Evolutionary conservation across 2,329 filamentous ascomycete genomes (phyloP), one percentile per base, ranked within the genome.

Genomic region (Didymella glomerata): DNA sequence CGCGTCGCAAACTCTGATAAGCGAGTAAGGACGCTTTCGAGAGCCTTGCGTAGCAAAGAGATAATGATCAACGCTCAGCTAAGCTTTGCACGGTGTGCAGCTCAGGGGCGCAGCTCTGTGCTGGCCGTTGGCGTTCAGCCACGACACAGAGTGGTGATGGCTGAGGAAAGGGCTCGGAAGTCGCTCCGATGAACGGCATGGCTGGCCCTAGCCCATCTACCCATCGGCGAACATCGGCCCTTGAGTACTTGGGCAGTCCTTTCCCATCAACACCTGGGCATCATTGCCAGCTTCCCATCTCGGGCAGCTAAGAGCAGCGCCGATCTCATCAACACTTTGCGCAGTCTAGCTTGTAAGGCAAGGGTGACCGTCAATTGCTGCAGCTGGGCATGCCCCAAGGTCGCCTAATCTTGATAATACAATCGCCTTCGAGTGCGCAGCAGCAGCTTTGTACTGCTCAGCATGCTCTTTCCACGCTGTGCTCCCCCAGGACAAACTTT

Each of bases 101-200:
- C 9, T 45, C 40, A 41, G 38, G 30, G 30, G 53, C 18, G 13
- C 40, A 45, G 38, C 38, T 45, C 14, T 2, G 8, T 30, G 28
- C 22, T 32, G 27, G 22, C 14, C n/a, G 8, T 18, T 45, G 32
- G 53, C 40, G 53, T 49, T 49, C 30, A 30, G 36, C 53, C 53
- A 44, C 32, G 18, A 18, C 27, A 22, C 32, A 36, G 16, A 36
- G 16, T 36, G 32, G 14, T n/a, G 5, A 36, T n/a, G 32, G 32
- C 32, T 48, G 28, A 20, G 25, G 38, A n/a, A 18, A 9, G 4
- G 36, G 4, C 13, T 36, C 44, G 51, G 51, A 20, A 32, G 48
- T n/a, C 36, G 30, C n/a, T 41, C 51, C 25, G 51, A 48, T 41
- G 13, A 18, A 22, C 32, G 32, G 16, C 32, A 36, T 4, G n/a